phyloP scores from a whole-genome alignment of 2,329 filamentous ascomycete species.

The Trichoderma simmonsii region DNA sequence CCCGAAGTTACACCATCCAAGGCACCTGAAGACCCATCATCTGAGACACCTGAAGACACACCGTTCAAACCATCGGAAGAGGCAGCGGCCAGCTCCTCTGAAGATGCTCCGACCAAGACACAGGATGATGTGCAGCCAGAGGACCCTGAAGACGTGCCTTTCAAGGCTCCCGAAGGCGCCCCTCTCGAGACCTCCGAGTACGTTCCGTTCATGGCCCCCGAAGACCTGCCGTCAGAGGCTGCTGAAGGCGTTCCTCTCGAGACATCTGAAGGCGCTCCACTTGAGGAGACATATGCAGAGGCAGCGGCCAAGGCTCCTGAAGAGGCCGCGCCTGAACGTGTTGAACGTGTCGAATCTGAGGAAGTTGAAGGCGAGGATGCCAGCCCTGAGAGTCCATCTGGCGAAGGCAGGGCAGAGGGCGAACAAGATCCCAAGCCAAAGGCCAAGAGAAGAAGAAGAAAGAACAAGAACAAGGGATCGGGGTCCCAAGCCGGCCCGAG shows the following conservation, averaged over 20 bases:
- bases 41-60: not conserved
- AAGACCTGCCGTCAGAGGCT: not conserved
- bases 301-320: not conserved
- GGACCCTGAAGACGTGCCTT: not conserved
- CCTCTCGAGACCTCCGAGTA: not conserved
- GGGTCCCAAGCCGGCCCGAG: constrained; percentile 16
- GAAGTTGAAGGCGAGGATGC: constrained; percentile 6
- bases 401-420: constrained; percentile 4
- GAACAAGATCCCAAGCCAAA: constrained; percentile 13
- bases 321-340: not conserved
- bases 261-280: not conserved
- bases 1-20: not conserved
- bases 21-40: not conserved
- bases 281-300: not conserved
- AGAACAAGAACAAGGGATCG: constrained; percentile 21
- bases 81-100: not conserved
- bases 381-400: not conserved
- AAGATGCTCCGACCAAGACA: not conserved
- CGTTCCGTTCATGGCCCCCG: not conserved
- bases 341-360: not conserved
- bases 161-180: constrained; percentile 1
- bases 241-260: not conserved
- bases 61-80: not conserved
- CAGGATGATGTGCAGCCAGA: not conserved
- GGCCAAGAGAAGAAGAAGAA: constrained; percentile 19